Base-by-base conservation (phyloP, 1,284 basidiomycete genomes). In the Volvariella surrecta region DNA sequence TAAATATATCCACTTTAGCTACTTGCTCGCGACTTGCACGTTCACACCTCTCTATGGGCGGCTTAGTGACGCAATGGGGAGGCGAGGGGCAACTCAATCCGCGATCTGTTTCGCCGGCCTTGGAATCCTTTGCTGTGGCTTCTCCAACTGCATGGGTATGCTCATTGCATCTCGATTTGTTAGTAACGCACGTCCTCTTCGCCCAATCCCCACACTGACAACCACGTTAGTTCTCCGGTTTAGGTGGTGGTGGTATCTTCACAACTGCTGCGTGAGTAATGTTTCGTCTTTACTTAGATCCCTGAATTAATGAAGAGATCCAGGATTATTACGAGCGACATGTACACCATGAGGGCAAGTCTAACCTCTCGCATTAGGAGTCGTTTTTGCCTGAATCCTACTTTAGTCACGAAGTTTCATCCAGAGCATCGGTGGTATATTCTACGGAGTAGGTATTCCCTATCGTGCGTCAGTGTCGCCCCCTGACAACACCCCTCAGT, bases 31-130 rank as follows among this genome's bases (percentile, higher is more conserved):
- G 2, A 85, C 77, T 8, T 85, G 82, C 54, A 86, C 84, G 0
- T 89, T 90, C 52, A 89, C 86, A 0, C 87, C 87, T 0, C 63
- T 89, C 4, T 90, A 89, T 57, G 87, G 86, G 10, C 75, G 86
- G 19, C 61, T 90, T n/a, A 82, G 76, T 52, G 82, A 90, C 56
- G 84, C 89, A 3, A 62, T 92, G 59, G 90, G 90, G 6, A 69
- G 89, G 11, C 72, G 79, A 49, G 73, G 72, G 16, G 85, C 87
- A 10, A 79, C 83, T 52, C 79, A 82, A 43, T 68, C 71, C 0
- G 87, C 88, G 0, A 66, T 92, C 2, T 52, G 76, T 21, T 78
- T 82, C 43, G 79, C 85, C 22, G 74, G 70, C n/a, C 37, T 82
- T 1, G 91, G 90, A 1, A 89, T 88, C 0, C 55, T 81, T 0